A percentile compares a stretch with the other conserved stretches of the same genome.
Conservation (phyloP, 2,329 filamentous ascomycete genomes). For the Ophiosphaerella korrae region DNA sequence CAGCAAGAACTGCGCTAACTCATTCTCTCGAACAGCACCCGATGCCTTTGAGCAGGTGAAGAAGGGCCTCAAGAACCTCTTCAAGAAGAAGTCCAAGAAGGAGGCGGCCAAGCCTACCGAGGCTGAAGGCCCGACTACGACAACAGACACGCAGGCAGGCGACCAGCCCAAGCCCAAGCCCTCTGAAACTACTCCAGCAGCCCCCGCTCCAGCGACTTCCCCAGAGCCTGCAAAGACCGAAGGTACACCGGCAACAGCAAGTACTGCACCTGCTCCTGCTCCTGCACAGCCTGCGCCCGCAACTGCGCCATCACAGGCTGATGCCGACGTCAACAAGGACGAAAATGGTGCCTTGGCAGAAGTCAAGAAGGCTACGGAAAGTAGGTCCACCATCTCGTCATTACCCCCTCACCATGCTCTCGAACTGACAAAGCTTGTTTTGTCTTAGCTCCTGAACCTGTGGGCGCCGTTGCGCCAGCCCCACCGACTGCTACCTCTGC, state of each 20-base stretch:
- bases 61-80: constrained; percentile 46
- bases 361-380: constrained; percentile 41
- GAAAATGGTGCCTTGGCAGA: constrained; percentile 37
- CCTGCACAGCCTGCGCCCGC: constrained; percentile 16
- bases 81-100: constrained; percentile 44
- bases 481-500: constrained; percentile 35
- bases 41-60: constrained; percentile 45
- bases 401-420: not conserved
- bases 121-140: constrained; percentile 21
- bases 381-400: constrained; percentile 35
- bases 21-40: constrained; percentile 33
- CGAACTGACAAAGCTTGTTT: constrained; percentile 26
- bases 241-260: constrained; percentile 7
- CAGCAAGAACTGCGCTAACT: constrained; percentile 4
- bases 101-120: constrained; percentile 1
- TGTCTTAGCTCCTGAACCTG: constrained; percentile 40
- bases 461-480: constrained; percentile 33
- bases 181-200: constrained; percentile 42
- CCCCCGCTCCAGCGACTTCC: constrained; percentile 34
- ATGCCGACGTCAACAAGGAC: constrained; percentile 30
- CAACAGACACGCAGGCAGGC: constrained; percentile 28
- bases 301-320: constrained; percentile 22
- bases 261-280: constrained; percentile 14
- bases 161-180: constrained; percentile 36
- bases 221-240: constrained; percentile 19